phyloP scores from a whole-genome alignment of 352 stramenopile genomes.

The Globisporangium heterothallicum region DNA sequence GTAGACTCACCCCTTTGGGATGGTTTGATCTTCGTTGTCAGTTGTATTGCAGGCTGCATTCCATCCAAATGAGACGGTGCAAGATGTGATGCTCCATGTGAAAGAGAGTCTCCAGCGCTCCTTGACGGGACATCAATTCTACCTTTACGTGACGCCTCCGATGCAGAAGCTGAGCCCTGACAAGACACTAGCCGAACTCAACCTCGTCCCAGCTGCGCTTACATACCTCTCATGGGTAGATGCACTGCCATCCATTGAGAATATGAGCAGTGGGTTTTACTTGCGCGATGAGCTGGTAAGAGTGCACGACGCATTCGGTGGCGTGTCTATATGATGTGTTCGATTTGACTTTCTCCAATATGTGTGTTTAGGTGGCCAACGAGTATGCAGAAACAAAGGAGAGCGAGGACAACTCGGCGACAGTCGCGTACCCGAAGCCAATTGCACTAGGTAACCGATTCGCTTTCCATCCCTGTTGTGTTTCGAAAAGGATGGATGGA shows the following conservation, averaged over 20 bases:
- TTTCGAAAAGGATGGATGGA: too few species aligned
- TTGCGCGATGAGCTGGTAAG: slow-evolving; percentile 54
- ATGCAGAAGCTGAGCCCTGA: slow-evolving; percentile 48
- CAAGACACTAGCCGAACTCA: slow-evolving; percentile 63
- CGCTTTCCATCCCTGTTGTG: neutral
- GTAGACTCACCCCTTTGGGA: too few species aligned
- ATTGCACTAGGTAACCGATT: slow-evolving; percentile 42
- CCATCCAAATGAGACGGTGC: slow-evolving; percentile 73
- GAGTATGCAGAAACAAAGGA: slow-evolving; percentile 40
- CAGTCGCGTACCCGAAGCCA: slow-evolving; percentile 39
- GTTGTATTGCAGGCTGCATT: slow-evolving; percentile 79
- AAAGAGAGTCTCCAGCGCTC: slow-evolving; percentile 33
- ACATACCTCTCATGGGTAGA: slow-evolving; percentile 72
- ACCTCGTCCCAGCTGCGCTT: slow-evolving; percentile 71
- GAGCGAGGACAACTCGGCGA: slow-evolving; percentile 15
- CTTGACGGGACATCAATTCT: slow-evolving; percentile 34
- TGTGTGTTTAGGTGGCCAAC: slow-evolving; percentile 21
- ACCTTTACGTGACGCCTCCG: slow-evolving; percentile 77
- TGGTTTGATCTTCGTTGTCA: slow-evolving; percentile 10
- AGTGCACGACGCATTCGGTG: neutral
- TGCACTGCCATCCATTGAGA: slow-evolving; percentile 12
- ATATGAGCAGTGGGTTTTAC: slow-evolving; percentile 36
- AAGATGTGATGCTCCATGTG: slow-evolving; percentile 66
- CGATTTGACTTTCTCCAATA: too few species aligned
- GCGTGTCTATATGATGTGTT: too few species aligned